phyloP scores from a whole-genome alignment of 2,329 filamentous ascomycete species.

The Penicillium sp. region DNA sequence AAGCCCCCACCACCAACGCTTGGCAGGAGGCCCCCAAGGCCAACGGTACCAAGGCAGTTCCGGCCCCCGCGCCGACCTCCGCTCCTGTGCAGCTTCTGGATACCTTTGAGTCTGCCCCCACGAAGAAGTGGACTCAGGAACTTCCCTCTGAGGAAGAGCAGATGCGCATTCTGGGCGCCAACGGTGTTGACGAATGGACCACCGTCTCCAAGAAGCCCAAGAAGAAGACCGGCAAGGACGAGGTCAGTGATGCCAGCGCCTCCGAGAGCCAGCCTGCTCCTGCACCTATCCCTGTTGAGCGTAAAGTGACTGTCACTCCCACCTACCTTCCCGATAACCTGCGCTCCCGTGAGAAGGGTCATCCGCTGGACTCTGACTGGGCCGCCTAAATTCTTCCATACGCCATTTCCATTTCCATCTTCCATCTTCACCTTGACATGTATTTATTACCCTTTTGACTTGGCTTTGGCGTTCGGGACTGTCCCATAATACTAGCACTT shows the following conservation, averaged over 20 bases:
- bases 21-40: constrained; percentile 45
- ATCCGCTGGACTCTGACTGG: constrained; percentile 49
- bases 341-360: constrained; percentile 37
- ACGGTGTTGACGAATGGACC: constrained; percentile 58
- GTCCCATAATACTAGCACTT: constrained; percentile 30
- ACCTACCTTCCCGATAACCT: constrained; percentile 36
- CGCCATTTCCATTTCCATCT: constrained; percentile 8
- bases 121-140: constrained; percentile 47
- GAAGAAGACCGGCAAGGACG: constrained; percentile 44
- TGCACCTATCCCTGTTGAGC: constrained; percentile 29
- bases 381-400: constrained; percentile 30
- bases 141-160: constrained; percentile 63
- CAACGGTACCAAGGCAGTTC: constrained; percentile 24
- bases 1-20: constrained; percentile 51
- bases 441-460: constrained; percentile 34
- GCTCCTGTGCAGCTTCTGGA: constrained; percentile 39
- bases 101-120: constrained; percentile 40
- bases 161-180: constrained; percentile 51
- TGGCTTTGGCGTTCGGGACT: constrained; percentile 34
- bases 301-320: constrained; percentile 36
- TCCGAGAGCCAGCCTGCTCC: constrained; percentile 34
- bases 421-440: constrained; percentile 24
- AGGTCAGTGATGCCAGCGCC: constrained; percentile 46
- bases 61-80: constrained; percentile 13
- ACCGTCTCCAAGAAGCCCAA: constrained; percentile 61